A percentile compares a stretch with the other conserved stretches of the same genome.
These are phyloP conservation scores for Phaffia tasmanica DNA, from an alignment of 768 basidiomycete species.

Conservation along the genomic window DNA sequence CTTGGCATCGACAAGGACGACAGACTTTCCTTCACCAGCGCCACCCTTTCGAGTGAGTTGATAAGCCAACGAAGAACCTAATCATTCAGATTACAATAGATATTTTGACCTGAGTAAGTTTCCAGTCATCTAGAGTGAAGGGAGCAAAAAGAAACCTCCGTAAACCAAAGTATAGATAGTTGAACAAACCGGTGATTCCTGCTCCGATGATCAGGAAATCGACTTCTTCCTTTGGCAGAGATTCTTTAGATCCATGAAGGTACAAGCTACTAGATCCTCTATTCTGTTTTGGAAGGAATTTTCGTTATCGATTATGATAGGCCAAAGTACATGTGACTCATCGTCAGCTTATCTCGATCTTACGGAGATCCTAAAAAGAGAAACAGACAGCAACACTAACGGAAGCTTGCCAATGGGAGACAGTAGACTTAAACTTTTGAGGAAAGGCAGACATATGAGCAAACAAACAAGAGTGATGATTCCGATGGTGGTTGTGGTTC, in stretches of 20 bases:
- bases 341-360: neutral
- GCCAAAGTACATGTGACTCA: neutral
- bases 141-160: too few species aligned
- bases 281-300: neutral
- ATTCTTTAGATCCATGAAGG: neutral
- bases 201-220: conserved; percentile 21
- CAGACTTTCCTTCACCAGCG: conserved; percentile 20
- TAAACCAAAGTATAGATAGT: neutral
- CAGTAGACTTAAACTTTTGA: conserved; percentile 10
- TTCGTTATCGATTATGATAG: too few species aligned
- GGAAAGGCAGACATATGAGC: conserved; percentile 23
- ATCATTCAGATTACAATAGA: neutral
- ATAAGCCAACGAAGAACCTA: conserved; percentile 21
- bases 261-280: conserved; percentile 13
- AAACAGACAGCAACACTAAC: neutral
- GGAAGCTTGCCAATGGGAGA: conserved; percentile 26
- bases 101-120: too few species aligned
- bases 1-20: conserved; percentile 23
- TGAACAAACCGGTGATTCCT: conserved; percentile 15
- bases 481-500: neutral
- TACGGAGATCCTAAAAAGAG: neutral
- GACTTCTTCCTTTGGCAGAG: conserved; percentile 11
- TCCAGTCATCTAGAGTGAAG: neutral
- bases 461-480: neutral
- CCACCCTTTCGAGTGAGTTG: conserved; percentile 22